Base-by-base conservation (phyloP, 225 moss, liverwort and hornwort species). In the Physcomitrium patens region DNA sequence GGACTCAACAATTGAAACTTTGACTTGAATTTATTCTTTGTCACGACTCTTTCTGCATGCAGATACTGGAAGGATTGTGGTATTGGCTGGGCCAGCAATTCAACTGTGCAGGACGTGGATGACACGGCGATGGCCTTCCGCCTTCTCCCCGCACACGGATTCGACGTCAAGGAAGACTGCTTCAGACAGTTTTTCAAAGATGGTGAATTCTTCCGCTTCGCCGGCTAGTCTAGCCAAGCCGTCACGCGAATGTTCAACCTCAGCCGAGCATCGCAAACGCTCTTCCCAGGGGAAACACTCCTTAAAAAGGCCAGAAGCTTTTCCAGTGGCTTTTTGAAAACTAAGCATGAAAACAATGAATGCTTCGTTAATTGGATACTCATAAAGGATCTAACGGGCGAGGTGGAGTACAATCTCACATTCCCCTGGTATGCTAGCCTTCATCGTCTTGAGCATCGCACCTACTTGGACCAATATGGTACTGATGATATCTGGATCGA, bases 301-400 rank as follows among this genome's bases (percentile, higher is more conserved):
- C 79, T 95, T n/a, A 59, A 78, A 15, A 72, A 67, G 73, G 92
- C 80, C 0, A 73, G 75, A 9, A 23, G 54, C 1, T 92, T 91
- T 51, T 71, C 92, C 0, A 42, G 55, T 41, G 65, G 7, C n/a
- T 91, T 91, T 48, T 84, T 95, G 15, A 63, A 65, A 16, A 65
- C 46, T 23, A 92, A 88, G 83, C 68, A 66, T 10, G 71, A 61
- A 26, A 82, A 45, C 8, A 47, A 80, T 13, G 82, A 91, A 53
- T 91, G 87, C 77, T 71, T 67, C 69, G 91, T 92, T 65, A 92
- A 94, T 78, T 94, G 94, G 94, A 91, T 89, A 52, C 74, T 94
- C 50, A 80, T 82, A 54, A 92, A 92, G 78, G 89, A 91, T 53
- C 91, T 95, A 12, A 63, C 84, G 5, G 92, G 91, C 37, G 92